Conservation (phyloP, 2,329 filamentous ascomycete genomes). For the Exophiala sp. region DNA sequence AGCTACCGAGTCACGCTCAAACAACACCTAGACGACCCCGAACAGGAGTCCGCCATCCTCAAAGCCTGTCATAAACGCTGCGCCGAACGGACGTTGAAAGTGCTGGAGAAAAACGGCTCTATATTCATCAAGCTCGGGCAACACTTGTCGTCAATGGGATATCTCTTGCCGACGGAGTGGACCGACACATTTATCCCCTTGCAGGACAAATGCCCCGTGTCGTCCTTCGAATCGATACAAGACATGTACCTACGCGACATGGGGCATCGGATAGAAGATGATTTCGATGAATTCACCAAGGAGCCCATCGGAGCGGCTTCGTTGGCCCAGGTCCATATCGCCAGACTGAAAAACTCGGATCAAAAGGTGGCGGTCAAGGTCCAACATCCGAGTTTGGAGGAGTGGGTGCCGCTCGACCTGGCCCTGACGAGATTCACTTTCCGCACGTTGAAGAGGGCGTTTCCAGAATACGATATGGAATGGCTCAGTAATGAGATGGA, state of each 20-base stretch:
- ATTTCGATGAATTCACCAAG: slow-evolving; percentile 77
- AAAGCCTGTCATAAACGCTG: slow-evolving; percentile 87
- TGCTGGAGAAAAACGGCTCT: slow-evolving; percentile 91
- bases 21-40: slow-evolving; percentile 55
- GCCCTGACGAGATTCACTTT: slow-evolving; percentile 85
- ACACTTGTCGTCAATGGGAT: slow-evolving; percentile 93
- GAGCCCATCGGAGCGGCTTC: slow-evolving; percentile 87
- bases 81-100: slow-evolving; percentile 75
- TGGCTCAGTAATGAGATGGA: slow-evolving; percentile 96
- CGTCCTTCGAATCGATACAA: slow-evolving; percentile 77
- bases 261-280: slow-evolving; percentile 67
- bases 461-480: slow-evolving; percentile 94
- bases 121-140: slow-evolving; percentile 98
- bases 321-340: slow-evolving; percentile 87
- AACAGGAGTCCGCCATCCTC: slow-evolving; percentile 62
- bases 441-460: slow-evolving; percentile 80
- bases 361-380: slow-evolving; percentile 93
- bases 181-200: slow-evolving; percentile 91
- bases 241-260: slow-evolving; percentile 83
- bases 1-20: slow-evolving; percentile 88
- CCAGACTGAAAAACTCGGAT: slow-evolving; percentile 71
- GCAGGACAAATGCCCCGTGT: slow-evolving; percentile 92
- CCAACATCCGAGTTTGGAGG: slow-evolving; percentile 81
- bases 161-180: slow-evolving; percentile 85
- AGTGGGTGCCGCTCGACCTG: slow-evolving; percentile 86